Percentiles rank a stretch among this genome's conserved stretches.
phyloP scores from a whole-genome alignment of 176 grass and related monocot genomes.

The Rhynchospora pubera region DNA sequence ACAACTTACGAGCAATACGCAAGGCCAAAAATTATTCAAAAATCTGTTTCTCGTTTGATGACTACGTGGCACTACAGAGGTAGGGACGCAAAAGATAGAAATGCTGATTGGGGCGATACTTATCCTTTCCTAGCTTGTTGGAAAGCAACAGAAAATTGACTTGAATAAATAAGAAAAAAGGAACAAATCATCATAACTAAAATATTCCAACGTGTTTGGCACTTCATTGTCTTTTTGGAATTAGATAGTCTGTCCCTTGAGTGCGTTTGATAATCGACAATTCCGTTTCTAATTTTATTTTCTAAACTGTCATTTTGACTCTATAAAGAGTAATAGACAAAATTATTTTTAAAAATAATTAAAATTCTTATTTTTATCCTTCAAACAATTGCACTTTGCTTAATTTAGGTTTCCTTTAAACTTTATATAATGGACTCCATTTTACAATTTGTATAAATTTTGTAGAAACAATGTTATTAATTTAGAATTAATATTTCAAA shows the following conservation, averaged over 20 bases:
- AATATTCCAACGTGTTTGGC: neutral
- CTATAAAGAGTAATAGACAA: too few species aligned
- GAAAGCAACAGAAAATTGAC: conserved; percentile 18
- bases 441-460: too few species aligned
- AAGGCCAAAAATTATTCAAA: neutral
- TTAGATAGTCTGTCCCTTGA: neutral
- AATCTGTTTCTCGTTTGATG: neutral
- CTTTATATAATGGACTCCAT: too few species aligned
- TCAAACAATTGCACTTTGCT: too few species aligned
- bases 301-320: neutral
- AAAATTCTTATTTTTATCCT: too few species aligned
- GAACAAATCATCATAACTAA: neutral
- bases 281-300: neutral
- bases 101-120: conserved; percentile 5
- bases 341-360: too few species aligned
- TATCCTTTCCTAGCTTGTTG: conserved; percentile 16
- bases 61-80: neutral
- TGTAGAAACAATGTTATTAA: too few species aligned
- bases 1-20: neutral
- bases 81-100: neutral
- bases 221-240: neutral
- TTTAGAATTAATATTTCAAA: neutral
- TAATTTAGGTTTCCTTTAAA: too few species aligned
- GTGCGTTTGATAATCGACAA: neutral
- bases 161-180: neutral